Evolutionary conservation across 192 early-diverging fungal species (phyloP).

Genomic region (Thamnidium elegans): DNA sequence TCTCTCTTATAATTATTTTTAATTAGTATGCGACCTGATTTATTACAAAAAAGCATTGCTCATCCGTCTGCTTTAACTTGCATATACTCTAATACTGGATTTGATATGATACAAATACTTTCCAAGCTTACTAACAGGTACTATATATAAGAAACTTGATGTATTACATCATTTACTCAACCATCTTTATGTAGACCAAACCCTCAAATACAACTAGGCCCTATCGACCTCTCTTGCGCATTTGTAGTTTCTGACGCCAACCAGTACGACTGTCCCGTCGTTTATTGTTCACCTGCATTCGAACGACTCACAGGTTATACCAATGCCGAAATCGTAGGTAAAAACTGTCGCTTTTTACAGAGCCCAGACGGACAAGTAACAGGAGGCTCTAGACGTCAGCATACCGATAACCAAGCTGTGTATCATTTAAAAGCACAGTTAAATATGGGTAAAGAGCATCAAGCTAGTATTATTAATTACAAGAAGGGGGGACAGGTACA

Average conservation of each 20-base stretch:
- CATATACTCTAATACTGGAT: slow-evolving; percentile 48
- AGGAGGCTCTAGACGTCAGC: slow-evolving; percentile 38
- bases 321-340: slow-evolving; percentile 34
- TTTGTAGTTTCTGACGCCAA: slow-evolving; percentile 44
- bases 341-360: slow-evolving; percentile 45
- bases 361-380: slow-evolving; percentile 44
- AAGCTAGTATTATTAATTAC: slow-evolving; percentile 64
- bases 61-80: slow-evolving; percentile 18
- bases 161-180: background rate
- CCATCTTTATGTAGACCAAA: slow-evolving; percentile 42
- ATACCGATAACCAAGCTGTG: slow-evolving; percentile 51
- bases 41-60: no score
- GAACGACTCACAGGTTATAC: slow-evolving; percentile 50
- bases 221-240: slow-evolving; percentile 52
- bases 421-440: slow-evolving; percentile 44
- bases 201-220: slow-evolving; percentile 56
- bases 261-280: slow-evolving; percentile 51
- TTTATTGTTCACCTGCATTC: slow-evolving; percentile 60
- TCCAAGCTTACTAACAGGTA: slow-evolving; percentile 16
- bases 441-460: slow-evolving; percentile 46
- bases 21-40: no score
- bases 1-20: no score
- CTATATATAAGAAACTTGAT: background rate
- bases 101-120: slow-evolving; percentile 40
- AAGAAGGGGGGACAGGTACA: slow-evolving; percentile 49